phyloP scores from a whole-genome alignment of 345 rosid species.

The Pelargonium nanum region DNA sequence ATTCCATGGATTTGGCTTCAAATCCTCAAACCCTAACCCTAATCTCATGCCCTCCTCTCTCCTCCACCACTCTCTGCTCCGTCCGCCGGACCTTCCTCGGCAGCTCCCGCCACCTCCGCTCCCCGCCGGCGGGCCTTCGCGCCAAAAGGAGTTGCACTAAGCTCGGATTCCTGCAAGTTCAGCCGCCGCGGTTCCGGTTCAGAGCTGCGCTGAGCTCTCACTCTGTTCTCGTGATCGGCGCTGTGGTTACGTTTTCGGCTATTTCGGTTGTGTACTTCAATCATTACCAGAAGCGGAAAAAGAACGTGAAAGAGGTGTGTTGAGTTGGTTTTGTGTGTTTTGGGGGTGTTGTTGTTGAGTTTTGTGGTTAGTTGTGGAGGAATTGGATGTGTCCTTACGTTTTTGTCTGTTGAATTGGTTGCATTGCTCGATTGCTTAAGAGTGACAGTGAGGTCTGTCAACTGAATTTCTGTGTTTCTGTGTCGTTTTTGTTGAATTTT shows the following conservation, averaged over 20 bases:
- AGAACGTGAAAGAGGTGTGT: conserved; percentile 27
- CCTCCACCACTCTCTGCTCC: conserved; percentile 22
- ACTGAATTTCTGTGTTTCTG: not conserved
- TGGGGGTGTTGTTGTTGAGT: too few species aligned
- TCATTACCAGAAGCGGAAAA: conserved; percentile 14
- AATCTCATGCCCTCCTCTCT: conserved; percentile 23
- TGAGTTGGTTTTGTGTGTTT: not conserved
- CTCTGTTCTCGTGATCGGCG: conserved; percentile 35
- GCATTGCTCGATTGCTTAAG: too few species aligned
- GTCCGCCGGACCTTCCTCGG: conserved; percentile 48
- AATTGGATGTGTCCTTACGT: too few species aligned
- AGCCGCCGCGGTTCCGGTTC: conserved; percentile 28
- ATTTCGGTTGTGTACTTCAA: conserved; percentile 43
- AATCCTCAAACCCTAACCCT: conserved; percentile 28
- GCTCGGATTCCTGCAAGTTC: conserved; percentile 12
- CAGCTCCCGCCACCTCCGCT: conserved; percentile 34
- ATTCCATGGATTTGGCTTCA: conserved; percentile 38
- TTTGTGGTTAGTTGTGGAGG: too few species aligned
- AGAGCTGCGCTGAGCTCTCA: conserved; percentile 43
- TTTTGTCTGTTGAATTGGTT: too few species aligned
- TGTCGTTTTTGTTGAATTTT: not conserved
- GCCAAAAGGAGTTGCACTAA: conserved; percentile 21
- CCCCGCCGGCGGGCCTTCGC: conserved; percentile 26
- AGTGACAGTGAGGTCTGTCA: not conserved
- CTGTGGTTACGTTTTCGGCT: conserved; percentile 54